Conservation (phyloP, 2,329 filamentous ascomycete genomes). For the Aspergillus thermomutatus region DNA sequence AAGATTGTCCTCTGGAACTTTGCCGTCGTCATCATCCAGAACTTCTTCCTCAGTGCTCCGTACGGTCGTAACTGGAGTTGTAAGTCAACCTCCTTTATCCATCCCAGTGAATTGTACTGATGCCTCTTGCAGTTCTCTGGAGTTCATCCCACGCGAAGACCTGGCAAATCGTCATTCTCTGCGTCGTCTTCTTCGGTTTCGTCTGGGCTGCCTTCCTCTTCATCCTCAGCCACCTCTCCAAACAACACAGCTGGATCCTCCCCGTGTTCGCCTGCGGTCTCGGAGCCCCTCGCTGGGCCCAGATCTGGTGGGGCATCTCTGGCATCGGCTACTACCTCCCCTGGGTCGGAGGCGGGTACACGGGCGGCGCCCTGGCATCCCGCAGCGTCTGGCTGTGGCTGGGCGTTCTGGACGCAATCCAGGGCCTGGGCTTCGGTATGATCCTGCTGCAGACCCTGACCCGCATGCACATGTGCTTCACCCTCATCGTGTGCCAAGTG, state of each 20-base stretch:
- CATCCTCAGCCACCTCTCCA: constrained; percentile 53
- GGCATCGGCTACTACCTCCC: constrained; percentile 60
- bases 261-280: constrained; percentile 66
- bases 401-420: constrained; percentile 60
- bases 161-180: constrained; percentile 58
- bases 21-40: constrained; percentile 60
- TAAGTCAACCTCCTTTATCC: constrained; percentile 12
- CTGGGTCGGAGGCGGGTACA: constrained; percentile 53
- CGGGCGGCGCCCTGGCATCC: constrained; percentile 53
- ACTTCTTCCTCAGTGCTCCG: constrained; percentile 62
- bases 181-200: constrained; percentile 47
- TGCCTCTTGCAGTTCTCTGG: constrained; percentile 47
- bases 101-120: background rate
- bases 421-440: constrained; percentile 65
- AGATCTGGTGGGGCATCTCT: constrained; percentile 63
- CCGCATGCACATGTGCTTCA: constrained; percentile 60
- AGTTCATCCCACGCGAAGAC: constrained; percentile 50
- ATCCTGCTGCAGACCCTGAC: constrained; percentile 63
- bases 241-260: constrained; percentile 61
- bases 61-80: constrained; percentile 66
- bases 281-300: constrained; percentile 61
- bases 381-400: constrained; percentile 64
- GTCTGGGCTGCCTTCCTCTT: constrained; percentile 50
- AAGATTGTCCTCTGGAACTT: constrained; percentile 67
- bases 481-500: constrained; percentile 57